These are phyloP conservation scores for Saccharomycopsis sp. DNA, from an alignment of 805 yeast species.

Conservation along the genomic window DNA sequence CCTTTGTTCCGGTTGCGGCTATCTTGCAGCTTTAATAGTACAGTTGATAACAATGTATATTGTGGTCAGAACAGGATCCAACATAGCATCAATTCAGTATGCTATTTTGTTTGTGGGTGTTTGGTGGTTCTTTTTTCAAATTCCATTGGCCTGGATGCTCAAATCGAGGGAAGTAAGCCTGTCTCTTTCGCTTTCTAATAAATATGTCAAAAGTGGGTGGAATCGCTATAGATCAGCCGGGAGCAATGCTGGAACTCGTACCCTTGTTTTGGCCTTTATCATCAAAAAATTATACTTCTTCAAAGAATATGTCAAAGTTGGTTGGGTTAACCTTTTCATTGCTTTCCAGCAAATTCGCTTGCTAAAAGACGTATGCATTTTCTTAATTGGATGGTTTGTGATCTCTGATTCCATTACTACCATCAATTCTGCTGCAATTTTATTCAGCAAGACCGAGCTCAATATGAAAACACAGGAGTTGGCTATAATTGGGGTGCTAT, in stretches of 20 bases:
- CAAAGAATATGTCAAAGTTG: slow-evolving; percentile 38
- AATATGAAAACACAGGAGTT: slow-evolving; percentile 59
- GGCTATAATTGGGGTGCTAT: slow-evolving; percentile 54
- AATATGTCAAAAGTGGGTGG: slow-evolving; percentile 15
- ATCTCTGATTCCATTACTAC: slow-evolving; percentile 70
- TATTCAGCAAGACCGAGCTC: slow-evolving; percentile 64
- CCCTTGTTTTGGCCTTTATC: background rate
- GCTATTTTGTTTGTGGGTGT: slow-evolving; percentile 58
- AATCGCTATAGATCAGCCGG: slow-evolving; percentile 15
- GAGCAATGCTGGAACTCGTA: slow-evolving; percentile 6
- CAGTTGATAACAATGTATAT: slow-evolving; percentile 51
- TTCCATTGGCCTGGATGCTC: slow-evolving; percentile 46
- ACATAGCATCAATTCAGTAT: slow-evolving; percentile 39
- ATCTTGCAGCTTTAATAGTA: slow-evolving; percentile 57
- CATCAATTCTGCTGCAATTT: slow-evolving; percentile 67
- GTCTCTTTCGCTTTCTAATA: slow-evolving; percentile 23
- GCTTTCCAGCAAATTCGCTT: slow-evolving; percentile 53
- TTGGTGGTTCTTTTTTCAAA: slow-evolving; percentile 71
- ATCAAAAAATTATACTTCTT: slow-evolving; percentile 12
- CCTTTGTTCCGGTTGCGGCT: slow-evolving; percentile 62
- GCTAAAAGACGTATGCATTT: slow-evolving; percentile 56
- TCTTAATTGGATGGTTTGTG: slow-evolving; percentile 66
- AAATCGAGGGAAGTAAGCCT: slow-evolving; percentile 34
- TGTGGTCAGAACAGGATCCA: slow-evolving; percentile 33
- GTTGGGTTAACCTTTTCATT: slow-evolving; percentile 50